Conservation (phyloP, 2,329 filamentous ascomycete genomes). For the Colletotrichum zoysiae region DNA sequence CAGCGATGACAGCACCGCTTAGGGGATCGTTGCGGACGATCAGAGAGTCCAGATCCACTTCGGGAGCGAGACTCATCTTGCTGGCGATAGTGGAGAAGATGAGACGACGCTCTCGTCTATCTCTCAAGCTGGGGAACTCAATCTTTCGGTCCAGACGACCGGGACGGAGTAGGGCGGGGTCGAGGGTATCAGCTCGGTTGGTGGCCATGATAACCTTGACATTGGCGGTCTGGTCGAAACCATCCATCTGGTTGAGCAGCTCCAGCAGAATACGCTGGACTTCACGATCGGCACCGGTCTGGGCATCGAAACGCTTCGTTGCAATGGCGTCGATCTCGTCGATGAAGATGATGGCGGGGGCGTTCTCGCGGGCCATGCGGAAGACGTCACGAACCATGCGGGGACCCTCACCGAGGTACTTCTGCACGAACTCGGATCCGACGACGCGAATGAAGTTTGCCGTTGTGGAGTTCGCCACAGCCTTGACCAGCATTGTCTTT, state of each 20-base stretch:
- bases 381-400: conserved; percentile 99
- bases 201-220: conserved; percentile 99
- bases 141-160: conserved; percentile 98
- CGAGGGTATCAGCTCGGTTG: conserved; percentile 96
- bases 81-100: conserved; percentile 97
- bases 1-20: conserved; percentile 94
- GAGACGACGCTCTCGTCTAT: conserved; percentile 92
- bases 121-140: conserved; percentile 95
- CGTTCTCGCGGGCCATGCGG: conserved; percentile 98
- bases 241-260: conserved; percentile 99
- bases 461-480: conserved; percentile 91
- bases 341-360: conserved; percentile 98
- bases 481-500: conserved; percentile 92
- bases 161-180: conserved; percentile 92
- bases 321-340: conserved; percentile 99
- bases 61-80: conserved; percentile 97
- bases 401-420: conserved; percentile 92
- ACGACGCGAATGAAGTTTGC: conserved; percentile 94
- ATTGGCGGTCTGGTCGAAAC: conserved; percentile 98
- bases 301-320: conserved; percentile 98
- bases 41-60: conserved; percentile 95
- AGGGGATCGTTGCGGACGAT: conserved; percentile 97
- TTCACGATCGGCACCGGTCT: conserved; percentile 97
- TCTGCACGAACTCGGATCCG: conserved; percentile 93
- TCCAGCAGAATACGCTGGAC: conserved; percentile 98